These are phyloP conservation scores for Backusella mclennaniae DNA, from an alignment of 192 early-diverging fungal species.

Conservation along the genomic window DNA sequence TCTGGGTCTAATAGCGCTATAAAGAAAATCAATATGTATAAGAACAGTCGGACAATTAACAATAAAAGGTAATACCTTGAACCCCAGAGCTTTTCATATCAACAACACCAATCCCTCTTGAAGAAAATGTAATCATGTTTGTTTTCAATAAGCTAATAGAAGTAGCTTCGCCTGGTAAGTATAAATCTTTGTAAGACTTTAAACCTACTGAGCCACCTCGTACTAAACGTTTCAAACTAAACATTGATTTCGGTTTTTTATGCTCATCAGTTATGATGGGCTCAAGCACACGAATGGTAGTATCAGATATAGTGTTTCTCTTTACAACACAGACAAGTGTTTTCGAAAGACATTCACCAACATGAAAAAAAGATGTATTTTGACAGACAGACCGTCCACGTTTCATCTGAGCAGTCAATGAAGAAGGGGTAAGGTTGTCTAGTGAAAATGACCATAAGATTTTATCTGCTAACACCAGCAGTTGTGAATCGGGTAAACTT, in stretches of 20 bases:
- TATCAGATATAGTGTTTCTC: slow-evolving; percentile 24
- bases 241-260: slow-evolving; percentile 26
- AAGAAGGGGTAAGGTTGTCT: slow-evolving; percentile 40
- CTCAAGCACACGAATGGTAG: slow-evolving; percentile 33
- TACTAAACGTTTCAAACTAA: slow-evolving; percentile 27
- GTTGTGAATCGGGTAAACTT: slow-evolving; percentile 71
- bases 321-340: slow-evolving; percentile 31
- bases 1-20: slow-evolving; percentile 72
- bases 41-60: neutral
- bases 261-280: slow-evolving; percentile 16
- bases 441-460: slow-evolving; percentile 54
- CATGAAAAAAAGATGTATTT: slow-evolving; percentile 34
- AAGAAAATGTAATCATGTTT: slow-evolving; percentile 85
- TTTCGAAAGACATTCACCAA: slow-evolving; percentile 28
- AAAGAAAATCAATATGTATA: neutral
- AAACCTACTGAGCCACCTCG: slow-evolving; percentile 5
- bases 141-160: slow-evolving; percentile 82
- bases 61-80: slow-evolving; percentile 46
- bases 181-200: slow-evolving; percentile 71
- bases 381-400: slow-evolving; percentile 24
- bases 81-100: slow-evolving; percentile 84
- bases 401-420: slow-evolving; percentile 35
- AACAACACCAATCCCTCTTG: slow-evolving; percentile 91
- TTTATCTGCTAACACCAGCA: slow-evolving; percentile 83
- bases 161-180: slow-evolving; percentile 84